Base-by-base conservation (phyloP, 2,329 filamentous ascomycete genomes). In the Diaporthe sp. region DNA sequence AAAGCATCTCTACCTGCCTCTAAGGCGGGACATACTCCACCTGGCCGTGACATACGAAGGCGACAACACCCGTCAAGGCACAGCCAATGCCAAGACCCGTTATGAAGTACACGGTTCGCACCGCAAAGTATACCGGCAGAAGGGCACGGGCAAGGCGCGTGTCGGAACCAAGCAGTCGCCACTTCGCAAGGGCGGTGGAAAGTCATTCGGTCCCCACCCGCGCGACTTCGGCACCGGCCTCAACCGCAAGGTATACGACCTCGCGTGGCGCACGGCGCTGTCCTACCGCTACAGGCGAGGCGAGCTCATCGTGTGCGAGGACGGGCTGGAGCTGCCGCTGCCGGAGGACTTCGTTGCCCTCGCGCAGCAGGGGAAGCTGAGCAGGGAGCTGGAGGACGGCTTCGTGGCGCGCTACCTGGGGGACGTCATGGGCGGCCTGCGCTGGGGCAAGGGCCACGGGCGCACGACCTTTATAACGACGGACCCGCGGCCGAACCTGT, bases 211-310 rank as follows among this genome's bases (percentile, higher is more conserved):
- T n/a, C 97, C 97, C 37, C 92, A 96, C 79, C 96, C 96, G 35
- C 90, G 97, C 82, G 95, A 98, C 85, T 99, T 99, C 81, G 91
- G 91, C 75, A 97, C 96, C 30, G 89, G 90, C 22, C 88, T 99
- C 72, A 95, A 93, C 79, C 89, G 90, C 81, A 98, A 98, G 86
- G 91, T 98, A 63, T 99, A 99, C 86, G 96, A 98, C 84, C 89
- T 97, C 79, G 97, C 97, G 13, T 98, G 95, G 94, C 92, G 97
- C 81, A 98, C 94, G 56, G 97, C 97, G 15, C 89, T 99, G 77
- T 97, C 94, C 81, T 97, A 98, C 86, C 92, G 97, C 75, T 98
- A 97, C 85, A 89, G 93, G 77, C 91, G 92, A 78, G 97, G 96
- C 65, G 94, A 98, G 86, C 86, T 99, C 79, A 87, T 98, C 77